Conservation (phyloP, 1,284 basidiomycete species). For the Apiotrichum montevideense region DNA sequence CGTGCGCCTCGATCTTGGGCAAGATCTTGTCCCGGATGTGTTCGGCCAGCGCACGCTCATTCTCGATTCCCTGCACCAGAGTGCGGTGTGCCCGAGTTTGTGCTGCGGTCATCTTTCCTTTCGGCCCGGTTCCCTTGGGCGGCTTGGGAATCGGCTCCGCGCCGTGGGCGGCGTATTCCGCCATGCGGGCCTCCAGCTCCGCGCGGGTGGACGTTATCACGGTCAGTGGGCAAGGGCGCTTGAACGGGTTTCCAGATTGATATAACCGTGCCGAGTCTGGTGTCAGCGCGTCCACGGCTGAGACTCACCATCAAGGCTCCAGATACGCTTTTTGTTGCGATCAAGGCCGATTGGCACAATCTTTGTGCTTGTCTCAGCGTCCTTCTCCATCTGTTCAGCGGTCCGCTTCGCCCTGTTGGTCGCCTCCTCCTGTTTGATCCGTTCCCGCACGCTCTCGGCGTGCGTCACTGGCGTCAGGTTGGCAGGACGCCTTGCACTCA, state of each 20-base stretch:
- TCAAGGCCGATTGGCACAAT: slow-evolving; percentile 37
- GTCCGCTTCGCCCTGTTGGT: slow-evolving; percentile 4
- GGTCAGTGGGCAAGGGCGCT: slow-evolving; percentile 40
- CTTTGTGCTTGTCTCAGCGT: slow-evolving; percentile 19
- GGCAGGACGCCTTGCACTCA: slow-evolving; percentile 12
- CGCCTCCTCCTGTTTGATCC: slow-evolving; percentile 34
- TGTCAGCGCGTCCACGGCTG: slow-evolving; percentile 1
- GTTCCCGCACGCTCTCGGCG: slow-evolving; percentile 28
- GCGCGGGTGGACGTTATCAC: slow-evolving; percentile 25
- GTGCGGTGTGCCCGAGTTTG: slow-evolving; percentile 19
- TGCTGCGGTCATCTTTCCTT: slow-evolving; percentile 18
- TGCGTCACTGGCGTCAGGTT: slow-evolving; percentile 30
- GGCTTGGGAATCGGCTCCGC: slow-evolving; percentile 2
- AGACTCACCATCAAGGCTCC: slow-evolving; percentile 42
- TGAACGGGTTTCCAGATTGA: slow-evolving; percentile 45
- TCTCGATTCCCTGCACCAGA: slow-evolving; percentile 29
- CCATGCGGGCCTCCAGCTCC: slow-evolving; percentile 26
- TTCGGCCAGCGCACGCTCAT: slow-evolving; percentile 28
- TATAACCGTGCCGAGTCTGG: slow-evolving; percentile 40
- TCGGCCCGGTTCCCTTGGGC: slow-evolving; percentile 17
- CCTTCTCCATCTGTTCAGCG: slow-evolving; percentile 11
- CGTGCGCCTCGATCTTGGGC: slow-evolving; percentile 36
- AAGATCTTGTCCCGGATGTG: slow-evolving; percentile 24
- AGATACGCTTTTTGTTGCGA: slow-evolving; percentile 39
- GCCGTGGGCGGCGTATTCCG: slow-evolving; percentile 20